These are phyloP conservation scores for Ganoderma resinaceum DNA, from an alignment of 1,284 basidiomycete genomes.

Conservation along the genomic window DNA sequence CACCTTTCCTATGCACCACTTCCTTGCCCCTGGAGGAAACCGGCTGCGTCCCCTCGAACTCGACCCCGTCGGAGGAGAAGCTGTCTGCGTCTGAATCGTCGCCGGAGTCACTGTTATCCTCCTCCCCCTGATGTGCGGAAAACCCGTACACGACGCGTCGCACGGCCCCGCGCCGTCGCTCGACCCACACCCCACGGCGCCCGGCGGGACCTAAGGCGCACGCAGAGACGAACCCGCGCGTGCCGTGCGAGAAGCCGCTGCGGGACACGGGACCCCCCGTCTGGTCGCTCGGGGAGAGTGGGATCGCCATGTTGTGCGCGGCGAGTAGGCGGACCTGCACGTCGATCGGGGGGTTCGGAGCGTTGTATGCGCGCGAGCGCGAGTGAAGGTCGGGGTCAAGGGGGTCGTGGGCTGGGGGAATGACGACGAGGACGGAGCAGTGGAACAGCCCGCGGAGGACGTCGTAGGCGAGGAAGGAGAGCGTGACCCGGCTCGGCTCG, in stretches of 20 bases:
- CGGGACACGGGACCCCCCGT: conserved; percentile 12
- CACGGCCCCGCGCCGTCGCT: conserved; percentile 49
- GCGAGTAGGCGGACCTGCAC: conserved; percentile 43
- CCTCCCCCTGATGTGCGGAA: conserved; percentile 1
- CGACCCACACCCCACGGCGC: conserved; percentile 58
- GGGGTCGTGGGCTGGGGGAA: conserved; percentile 11
- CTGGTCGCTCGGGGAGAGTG: conserved; percentile 14
- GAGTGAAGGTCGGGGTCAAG: background rate
- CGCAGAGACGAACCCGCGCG: conserved; percentile 52
- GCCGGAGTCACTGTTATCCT: background rate
- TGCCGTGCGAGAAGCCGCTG: conserved; percentile 32
- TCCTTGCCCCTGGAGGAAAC: background rate
- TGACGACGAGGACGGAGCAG: conserved; percentile 43
- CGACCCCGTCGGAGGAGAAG: background rate
- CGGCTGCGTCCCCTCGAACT: conserved; percentile 11
- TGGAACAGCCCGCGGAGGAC: conserved; percentile 59
- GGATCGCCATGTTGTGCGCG: conserved; percentile 38
- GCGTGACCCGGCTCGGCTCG: conserved; percentile 23
- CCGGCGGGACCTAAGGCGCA: conserved; percentile 52
- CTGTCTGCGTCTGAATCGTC: background rate
- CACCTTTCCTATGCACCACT: background rate
- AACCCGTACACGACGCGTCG: conserved; percentile 48
- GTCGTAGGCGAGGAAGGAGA: conserved; percentile 58
- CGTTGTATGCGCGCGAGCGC: background rate
- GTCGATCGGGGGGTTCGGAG: conserved; percentile 30